Evolutionary conservation across 257 asterid genomes (phyloP), one percentile per base, ranked within the genome.

Genomic region (Euphrasia confusa): DNA sequence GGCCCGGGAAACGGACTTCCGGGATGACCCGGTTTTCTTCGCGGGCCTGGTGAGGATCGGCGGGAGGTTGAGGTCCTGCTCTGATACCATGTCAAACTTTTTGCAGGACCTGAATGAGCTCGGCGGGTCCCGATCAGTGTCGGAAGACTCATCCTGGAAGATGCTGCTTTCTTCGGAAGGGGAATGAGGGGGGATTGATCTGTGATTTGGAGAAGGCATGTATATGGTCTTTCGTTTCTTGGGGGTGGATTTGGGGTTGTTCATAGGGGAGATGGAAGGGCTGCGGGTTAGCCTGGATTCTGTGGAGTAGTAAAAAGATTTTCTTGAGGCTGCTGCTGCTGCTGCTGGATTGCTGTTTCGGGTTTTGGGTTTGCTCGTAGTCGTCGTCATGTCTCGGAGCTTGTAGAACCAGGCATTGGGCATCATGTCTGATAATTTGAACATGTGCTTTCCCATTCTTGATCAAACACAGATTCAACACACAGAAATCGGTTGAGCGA

Each of bases 371-470:
- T 71, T 85, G 85, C 77, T 90, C 24, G 24, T 21, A 21, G 24
- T 21, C 24, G 24, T 21, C 24, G 24, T 21, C 98, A 83, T 90
- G 75, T 88, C 96, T 64, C 82, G 79, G 9, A 85, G 90, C 84
- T 90, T 90, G 94, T 90, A 83, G 57, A 90, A 85, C 98, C 98
- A 90, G 61, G 97, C 87, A 65, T 90, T 90, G 24, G 97, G 97
- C 81, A 90, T 85, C 95, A 90, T 87, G 47, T 85, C 86, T 50
- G 95, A 82, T n/a, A 90, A 78, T 60, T 74, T 83, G 72, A 90
- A 90, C 77, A 72, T 83, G 84, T 79, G 75, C 69, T 90, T 90
- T 24, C 96, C 90, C 98, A 90, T 90, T 54, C 13, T 54, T 40
- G 65, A 61, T 39, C 42, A 9, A 35, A 2, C 2, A 6, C 8